Evolutionary conservation across 2,329 filamentous ascomycete species (phyloP), one percentile per base, ranked within the genome.

Genomic region (Calonectria crousiana): DNA sequence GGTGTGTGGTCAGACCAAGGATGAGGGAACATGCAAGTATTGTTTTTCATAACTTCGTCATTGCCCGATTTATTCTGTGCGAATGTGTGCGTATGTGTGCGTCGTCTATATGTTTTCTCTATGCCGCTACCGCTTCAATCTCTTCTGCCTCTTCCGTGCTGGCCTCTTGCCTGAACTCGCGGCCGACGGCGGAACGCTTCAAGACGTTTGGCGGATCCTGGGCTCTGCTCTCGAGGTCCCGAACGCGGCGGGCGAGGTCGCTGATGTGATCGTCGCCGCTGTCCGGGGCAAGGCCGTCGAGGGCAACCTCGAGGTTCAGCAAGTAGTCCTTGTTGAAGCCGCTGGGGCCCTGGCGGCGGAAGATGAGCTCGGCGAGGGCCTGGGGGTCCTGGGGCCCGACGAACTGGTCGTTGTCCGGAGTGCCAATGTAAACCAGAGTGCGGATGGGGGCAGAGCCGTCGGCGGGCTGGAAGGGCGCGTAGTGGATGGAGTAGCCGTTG

Each of bases 401-500:
- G 82, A 99, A 99, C 84, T 98, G 97, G 70, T 95, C 93, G 82
- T 99, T 99, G 58, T 93, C 92, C 0, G 97, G 97, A 2, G 97
- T 94, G 28, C 97, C 97, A 81, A 99, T 98, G 84, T 99, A 99
- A 2, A 98, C 95, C 76, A 98, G 90, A 73, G 90, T 89, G 69
- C 83, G 84, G 79, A 92, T 89, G 26, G 85, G 78, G 5, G 82
- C 71, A 18, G 83, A 81, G 32, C 82, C 81, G 76, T 87, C 84
- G 52, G 84, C 82, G n/a, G 85, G 80, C 80, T 96, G 89, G 84
- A 98, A 98, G 0, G 94, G 92, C 34, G 95, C 95, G 84, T 95
- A 95, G 85, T 98, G 96, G 78, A 98, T 97, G 69, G 93, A 95
- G 86, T 99, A 99, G 32, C 97, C 97, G 86, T 98, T 98, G 82